Base-by-base conservation (phyloP, 768 basidiomycete species). In the Kwoniella mangroviensis region DNA sequence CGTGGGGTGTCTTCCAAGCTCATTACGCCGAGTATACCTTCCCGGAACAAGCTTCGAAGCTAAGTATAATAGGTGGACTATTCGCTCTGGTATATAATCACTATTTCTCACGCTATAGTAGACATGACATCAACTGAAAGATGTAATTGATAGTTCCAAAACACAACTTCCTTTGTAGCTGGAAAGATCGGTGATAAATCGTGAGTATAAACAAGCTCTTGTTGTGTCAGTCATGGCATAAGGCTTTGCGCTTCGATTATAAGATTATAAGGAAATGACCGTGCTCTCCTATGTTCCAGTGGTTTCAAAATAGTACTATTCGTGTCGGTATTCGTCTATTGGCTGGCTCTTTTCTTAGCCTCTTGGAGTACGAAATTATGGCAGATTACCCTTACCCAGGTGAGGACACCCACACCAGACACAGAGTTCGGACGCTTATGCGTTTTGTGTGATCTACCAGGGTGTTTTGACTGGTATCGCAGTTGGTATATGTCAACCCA, bases 291-390 rank as follows among this genome's bases (percentile, higher is more conserved):
- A 3, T 34, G 34, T 40, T 41, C 12, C 43, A 63, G 63, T 28
- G 75, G 75, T 2, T 71, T 71, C 70, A 73, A 73, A 69, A 43
- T 34, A 34, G 63, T 76, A 12, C 65, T 76, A n/a, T 73, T 63
- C 55, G 24, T 55, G 15, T 72, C 73, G 24, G 62, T 68, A 4
- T 55, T 65, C 26, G 42, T 72, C 11, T 45, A 64, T n/a, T 74
- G 75, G 73, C 15, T 69, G 4, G 70, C 59, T 28, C 17, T 70
- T 2, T 76, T 76, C 56, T 15, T 61, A 5, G 68, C 70, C 2
- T 56, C 57, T 12, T 76, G 57, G 54, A 63, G 53, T 15, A 76
- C 63, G 5, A 42, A 67, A 60, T n/a, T 73, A 28, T 76, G 71
- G 75, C 70, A 74, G 40, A 21, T 76, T 4, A 54, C 70, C 41